Evolutionary conservation across 2,329 filamentous ascomycete species (phyloP), one percentile per base, ranked within the genome.

Genomic region (Venturia asperata): DNA sequence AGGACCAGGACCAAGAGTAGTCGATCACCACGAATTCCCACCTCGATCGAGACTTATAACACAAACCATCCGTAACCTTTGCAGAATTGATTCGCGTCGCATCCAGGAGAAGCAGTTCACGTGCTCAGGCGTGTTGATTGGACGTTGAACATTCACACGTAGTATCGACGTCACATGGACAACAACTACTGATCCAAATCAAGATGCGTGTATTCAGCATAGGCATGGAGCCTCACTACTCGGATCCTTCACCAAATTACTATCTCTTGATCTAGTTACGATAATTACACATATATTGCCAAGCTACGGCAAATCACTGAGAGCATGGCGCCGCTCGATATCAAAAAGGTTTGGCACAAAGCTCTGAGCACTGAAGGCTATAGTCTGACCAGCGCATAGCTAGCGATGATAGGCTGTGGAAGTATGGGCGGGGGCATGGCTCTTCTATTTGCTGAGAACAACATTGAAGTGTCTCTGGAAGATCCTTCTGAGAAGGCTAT

Each of bases 391-490:
- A 19, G 13, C 43, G 41, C 41, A 43, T 65, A 82, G 78, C 73
- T 86, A 67, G 83, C 81, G 62, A 82, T 85, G 76, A 80, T 85
- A 47, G 83, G 82, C 27, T 82, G 80, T 21, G 83, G 83, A 5
- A 81, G 78, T 69, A 87, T 86, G 82, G 85, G 84, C n/a, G 80
- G 79, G 4, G 82, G 80, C 66, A 83, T 87, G 79, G 78, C 82
- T 11, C 74, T 87, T 17, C 77, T 86, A 4, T 82, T 85, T 67
- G 83, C 83, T 19, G 84, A 87, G 68, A 76, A 82, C 58, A 82
- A 79, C 41, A 74, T 83, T 39, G 74, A 81, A 27, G 81, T 87
- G n/a, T 80, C 77, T 13, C 77, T 85, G 17, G 79, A 80, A 64
- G 84, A 86, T 68, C 81, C 82, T 0, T 80, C 77, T 39, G 75